These are phyloP conservation scores for Aspergillus cristatus DNA, from an alignment of 495 filamentous ascomycete species.

Conservation along the genomic window DNA sequence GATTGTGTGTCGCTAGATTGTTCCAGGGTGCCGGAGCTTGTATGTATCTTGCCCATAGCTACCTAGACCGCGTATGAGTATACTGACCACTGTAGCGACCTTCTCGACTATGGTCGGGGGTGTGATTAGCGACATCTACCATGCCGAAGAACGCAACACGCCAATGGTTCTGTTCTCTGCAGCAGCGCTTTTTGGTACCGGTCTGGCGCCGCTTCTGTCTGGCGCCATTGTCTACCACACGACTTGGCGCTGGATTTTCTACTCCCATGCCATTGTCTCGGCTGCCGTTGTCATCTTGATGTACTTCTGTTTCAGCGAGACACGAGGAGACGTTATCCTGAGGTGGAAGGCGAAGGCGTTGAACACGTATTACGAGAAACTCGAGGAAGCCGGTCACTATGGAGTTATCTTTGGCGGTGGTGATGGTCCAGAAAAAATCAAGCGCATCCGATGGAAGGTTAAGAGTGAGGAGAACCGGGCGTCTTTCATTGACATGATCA, in stretches of 20 bases:
- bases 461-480: conserved; percentile 73
- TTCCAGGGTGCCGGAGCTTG: conserved; percentile 64
- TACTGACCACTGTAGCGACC: conserved; percentile 34
- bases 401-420: conserved; percentile 45
- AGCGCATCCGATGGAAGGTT: conserved; percentile 75
- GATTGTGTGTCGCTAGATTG: conserved; percentile 70
- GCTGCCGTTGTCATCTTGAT: conserved; percentile 54
- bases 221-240: conserved; percentile 59
- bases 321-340: conserved; percentile 72
- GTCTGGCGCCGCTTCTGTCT: conserved; percentile 64
- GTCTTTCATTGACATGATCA: conserved; percentile 61
- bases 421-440: conserved; percentile 25
- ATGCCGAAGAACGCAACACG: conserved; percentile 67
- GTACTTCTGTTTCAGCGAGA: conserved; percentile 69
- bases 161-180: conserved; percentile 85
- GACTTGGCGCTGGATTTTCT: conserved; percentile 86
- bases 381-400: conserved; percentile 57
- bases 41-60: conserved; percentile 17
- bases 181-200: conserved; percentile 69
- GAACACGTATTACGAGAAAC: conserved; percentile 70
- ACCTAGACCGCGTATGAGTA: not conserved
- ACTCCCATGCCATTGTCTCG: conserved; percentile 66
- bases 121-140: conserved; percentile 82
- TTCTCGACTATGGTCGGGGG: conserved; percentile 93
- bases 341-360: conserved; percentile 63